phyloP scores from a whole-genome alignment of 495 filamentous ascomycete genomes.

The Aspergillus sclerotioniger region DNA sequence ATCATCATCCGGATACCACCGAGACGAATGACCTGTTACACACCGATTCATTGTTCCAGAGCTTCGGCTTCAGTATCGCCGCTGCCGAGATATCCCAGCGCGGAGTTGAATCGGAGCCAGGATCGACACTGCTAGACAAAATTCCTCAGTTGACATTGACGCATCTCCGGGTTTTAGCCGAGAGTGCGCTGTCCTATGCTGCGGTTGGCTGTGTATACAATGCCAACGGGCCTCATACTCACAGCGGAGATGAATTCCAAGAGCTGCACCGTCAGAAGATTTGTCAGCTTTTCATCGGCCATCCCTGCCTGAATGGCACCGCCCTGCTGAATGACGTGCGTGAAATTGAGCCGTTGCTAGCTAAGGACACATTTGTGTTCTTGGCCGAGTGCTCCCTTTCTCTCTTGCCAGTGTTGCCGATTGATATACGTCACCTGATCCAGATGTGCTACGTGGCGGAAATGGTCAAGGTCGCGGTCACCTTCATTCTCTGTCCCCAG shows the following conservation, averaged over 20 bases:
- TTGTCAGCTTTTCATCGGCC: conserved; percentile 69
- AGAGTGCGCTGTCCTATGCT: conserved; percentile 82
- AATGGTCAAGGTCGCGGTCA: conserved; percentile 69
- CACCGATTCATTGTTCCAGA: conserved; percentile 67
- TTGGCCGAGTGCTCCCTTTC: conserved; percentile 70
- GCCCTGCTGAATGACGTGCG: conserved; percentile 44
- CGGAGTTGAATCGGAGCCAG: conserved; percentile 73
- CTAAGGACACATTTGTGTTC: conserved; percentile 82
- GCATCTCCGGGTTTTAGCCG: conserved; percentile 85
- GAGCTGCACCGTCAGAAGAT: conserved; percentile 70
- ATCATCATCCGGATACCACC: conserved; percentile 36
- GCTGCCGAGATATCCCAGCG: conserved; percentile 90
- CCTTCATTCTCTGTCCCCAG: conserved; percentile 44
- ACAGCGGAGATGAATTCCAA: conserved; percentile 63
- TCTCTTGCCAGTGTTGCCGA: conserved; percentile 65
- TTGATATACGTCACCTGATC: conserved; percentile 79
- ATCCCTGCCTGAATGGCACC: conserved; percentile 42
- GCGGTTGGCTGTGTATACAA: conserved; percentile 68
- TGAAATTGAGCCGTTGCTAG: conserved; percentile 64
- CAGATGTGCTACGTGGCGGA: conserved; percentile 91
- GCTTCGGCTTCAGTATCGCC: conserved; percentile 85
- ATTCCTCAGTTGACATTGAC: conserved; percentile 79
- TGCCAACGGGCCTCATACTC: conserved; percentile 50
- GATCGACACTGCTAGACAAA: conserved; percentile 75
- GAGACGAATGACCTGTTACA: conserved; percentile 52